Evolutionary conservation across 345 rosid genomes (phyloP), one percentile per base, ranked within the genome.

Genomic region (Conringia planisiliqua): DNA sequence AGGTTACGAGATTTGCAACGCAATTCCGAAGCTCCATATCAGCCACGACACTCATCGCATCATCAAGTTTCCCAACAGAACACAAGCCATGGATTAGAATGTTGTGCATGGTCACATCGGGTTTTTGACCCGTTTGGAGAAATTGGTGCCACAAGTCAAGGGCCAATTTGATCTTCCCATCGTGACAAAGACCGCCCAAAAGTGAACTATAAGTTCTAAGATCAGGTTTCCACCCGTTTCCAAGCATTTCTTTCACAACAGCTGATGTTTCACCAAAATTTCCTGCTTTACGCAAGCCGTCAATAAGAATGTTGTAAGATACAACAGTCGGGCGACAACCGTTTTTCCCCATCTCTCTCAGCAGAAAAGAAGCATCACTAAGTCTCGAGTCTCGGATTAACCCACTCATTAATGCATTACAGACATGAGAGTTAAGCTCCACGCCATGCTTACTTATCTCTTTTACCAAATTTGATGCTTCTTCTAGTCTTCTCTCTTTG

Each of bases 61-160:
- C 90, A 67, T 81, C 84, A 61, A 87, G 81, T 79, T 86, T 88
- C 18, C 93, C 89, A 17, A 79, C 84, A n/a, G 90, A 86, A 76
- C 97, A 95, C 57, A 87, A 88, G 16, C 93, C 91, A 24, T 90
- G 92, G 43, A 95, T 89, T 65, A 92, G 68, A 67, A 92, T 90
- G 75, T 95, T 92, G 78, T 87, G 85, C 90, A 92, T 85, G 11
- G 72, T 86, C 61, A 86, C 70, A 71, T 92, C 92, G 5, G 97
- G 93, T 66, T 82, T 80, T 64, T 84, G 76, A 70, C 89, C 97
- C 71, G 78, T 80, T 14, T 66, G 73, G 48, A 87, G 82, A 80
- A 76, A 85, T 39, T 80, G 86, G 71, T 68, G 38, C 97, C 99
- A 90, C 80, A 95, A 75, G 16, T 70, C 79, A 71, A 89, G 83